Conservation (phyloP, 2,329 filamentous ascomycete species). For the Colletotrichum abscissum region DNA sequence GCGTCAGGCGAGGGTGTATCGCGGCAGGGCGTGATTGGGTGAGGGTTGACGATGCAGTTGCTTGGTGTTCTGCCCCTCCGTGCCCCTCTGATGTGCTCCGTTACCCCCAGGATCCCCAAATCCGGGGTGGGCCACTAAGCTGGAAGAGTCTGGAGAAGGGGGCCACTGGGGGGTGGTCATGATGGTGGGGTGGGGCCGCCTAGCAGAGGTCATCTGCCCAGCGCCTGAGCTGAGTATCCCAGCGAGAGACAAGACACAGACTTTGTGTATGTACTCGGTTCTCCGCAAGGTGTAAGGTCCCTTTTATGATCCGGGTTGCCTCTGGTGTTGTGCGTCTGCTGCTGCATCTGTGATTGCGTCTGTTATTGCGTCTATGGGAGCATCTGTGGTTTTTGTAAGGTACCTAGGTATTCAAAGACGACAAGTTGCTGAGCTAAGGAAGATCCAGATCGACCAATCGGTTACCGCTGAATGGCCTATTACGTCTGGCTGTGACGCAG, state of each 20-base stretch:
- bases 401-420: too few relatives aligned
- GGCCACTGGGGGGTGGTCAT: not conserved
- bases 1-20: not conserved
- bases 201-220: slow-evolving; percentile 6
- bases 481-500: slow-evolving; percentile 21
- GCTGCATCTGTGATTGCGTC: not conserved
- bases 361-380: not conserved
- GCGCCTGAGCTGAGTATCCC: not conserved
- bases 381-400: too few relatives aligned
- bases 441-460: not conserved
- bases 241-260: too few relatives aligned
- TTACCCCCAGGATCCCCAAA: slow-evolving; percentile 22
- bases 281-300: too few relatives aligned
- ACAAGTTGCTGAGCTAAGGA: too few relatives aligned
- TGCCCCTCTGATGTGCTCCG: not conserved
- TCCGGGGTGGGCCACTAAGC: slow-evolving; percentile 20
- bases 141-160: not conserved
- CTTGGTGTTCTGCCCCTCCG: not conserved
- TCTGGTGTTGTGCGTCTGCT: not conserved
- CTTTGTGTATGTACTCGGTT: not conserved
- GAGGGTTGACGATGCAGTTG: not conserved
- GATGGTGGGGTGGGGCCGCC: not conserved
- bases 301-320: too few relatives aligned
- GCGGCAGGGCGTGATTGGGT: slow-evolving; percentile 9
- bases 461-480: slow-evolving; percentile 5